Conservation (phyloP, 805 yeast species). For the Kregervanrija fluxuum region DNA sequence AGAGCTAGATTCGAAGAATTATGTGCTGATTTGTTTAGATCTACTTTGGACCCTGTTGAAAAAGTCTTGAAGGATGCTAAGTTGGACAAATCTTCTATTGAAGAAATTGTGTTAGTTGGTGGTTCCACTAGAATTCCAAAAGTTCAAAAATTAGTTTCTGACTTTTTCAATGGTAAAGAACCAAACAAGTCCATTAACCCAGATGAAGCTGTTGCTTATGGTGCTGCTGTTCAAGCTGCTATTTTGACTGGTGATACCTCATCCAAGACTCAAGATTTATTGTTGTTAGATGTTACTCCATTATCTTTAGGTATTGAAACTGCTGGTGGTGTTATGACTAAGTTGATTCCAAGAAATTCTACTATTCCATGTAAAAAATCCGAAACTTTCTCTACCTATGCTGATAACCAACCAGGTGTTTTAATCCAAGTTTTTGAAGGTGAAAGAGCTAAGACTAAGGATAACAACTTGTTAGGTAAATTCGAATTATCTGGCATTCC, state of each 20-base stretch:
- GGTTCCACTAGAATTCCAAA: conserved; percentile 98
- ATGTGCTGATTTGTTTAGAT: conserved; percentile 90
- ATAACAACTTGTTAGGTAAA: conserved; percentile 94
- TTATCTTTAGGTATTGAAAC: conserved; percentile 96
- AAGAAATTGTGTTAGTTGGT: conserved; percentile 94
- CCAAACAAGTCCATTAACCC: conserved; percentile 96
- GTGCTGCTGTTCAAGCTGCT: conserved; percentile 99
- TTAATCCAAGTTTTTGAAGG: conserved; percentile 96
- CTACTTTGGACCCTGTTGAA: conserved; percentile 92
- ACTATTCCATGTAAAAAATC: conserved; percentile 97
- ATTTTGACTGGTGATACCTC: conserved; percentile 93
- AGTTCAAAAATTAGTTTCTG: conserved; percentile 90
- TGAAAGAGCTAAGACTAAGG: conserved; percentile 95
- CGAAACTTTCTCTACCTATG: conserved; percentile 92
- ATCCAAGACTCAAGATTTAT: conserved; percentile 86
- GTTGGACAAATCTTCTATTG: conserved; percentile 80
- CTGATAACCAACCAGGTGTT: conserved; percentile 98
- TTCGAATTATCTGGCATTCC: conserved; percentile 95
- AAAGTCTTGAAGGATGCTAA: conserved; percentile 87
- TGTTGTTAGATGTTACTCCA: conserved; percentile 95
- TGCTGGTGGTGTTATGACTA: conserved; percentile 99
- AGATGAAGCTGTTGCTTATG: conserved; percentile 98
- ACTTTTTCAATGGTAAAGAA: conserved; percentile 95
- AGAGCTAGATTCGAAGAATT: conserved; percentile 98
- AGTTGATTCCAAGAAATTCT: conserved; percentile 96